Conservation (phyloP, 257 asterid genomes). For the Prunella vulgaris region DNA sequence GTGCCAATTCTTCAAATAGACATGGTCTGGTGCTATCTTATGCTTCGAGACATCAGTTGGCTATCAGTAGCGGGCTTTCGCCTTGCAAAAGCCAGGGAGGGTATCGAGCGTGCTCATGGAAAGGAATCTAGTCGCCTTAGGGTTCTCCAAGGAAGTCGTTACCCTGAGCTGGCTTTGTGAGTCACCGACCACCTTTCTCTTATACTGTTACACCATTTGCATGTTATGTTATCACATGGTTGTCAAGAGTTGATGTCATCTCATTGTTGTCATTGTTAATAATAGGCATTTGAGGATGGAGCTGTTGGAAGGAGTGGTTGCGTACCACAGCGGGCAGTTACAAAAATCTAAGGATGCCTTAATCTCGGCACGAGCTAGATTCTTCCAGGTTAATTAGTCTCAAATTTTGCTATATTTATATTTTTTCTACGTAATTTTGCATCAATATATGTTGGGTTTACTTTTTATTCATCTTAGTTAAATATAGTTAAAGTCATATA, state of each 20-base stretch:
- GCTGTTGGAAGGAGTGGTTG: constrained; percentile 89
- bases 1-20: constrained; percentile 90
- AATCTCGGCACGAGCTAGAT: constrained; percentile 71
- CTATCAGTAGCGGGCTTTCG: constrained; percentile 84
- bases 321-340: constrained; percentile 67
- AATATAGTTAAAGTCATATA: neutral
- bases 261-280: constrained; percentile 10
- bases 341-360: constrained; percentile 57
- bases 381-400: constrained; percentile 43
- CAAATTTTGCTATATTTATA: neutral
- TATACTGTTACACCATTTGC: constrained; percentile 10
- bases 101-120: constrained; percentile 92
- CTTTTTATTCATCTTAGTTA: constrained; percentile 1
- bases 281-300: constrained; percentile 76
- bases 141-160: constrained; percentile 71
- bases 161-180: constrained; percentile 88
- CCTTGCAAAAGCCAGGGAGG: constrained; percentile 80
- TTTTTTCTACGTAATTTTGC: neutral
- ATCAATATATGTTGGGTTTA: neutral
- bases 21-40: constrained; percentile 97
- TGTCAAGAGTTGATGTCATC: neutral
- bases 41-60: constrained; percentile 93
- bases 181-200: constrained; percentile 15
- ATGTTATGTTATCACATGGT: neutral
- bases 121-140: constrained; percentile 86